Evolutionary conservation across 2,329 filamentous ascomycete species (phyloP).

Genomic region (Aulographum hederae): DNA sequence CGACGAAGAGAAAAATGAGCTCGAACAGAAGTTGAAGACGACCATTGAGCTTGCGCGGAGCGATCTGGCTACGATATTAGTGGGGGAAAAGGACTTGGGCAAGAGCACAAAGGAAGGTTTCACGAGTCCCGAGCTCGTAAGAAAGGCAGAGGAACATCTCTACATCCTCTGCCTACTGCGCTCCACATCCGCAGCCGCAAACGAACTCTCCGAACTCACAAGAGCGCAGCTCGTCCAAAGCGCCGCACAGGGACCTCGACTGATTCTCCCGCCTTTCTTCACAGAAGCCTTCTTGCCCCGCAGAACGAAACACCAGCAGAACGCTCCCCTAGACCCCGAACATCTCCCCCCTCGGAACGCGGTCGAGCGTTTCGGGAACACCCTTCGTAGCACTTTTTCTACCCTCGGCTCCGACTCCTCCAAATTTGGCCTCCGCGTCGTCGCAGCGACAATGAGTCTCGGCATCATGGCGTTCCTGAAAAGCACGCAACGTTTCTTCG

Average conservation of each 20-base stretch:
- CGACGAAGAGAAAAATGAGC: no score
- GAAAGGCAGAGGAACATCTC: conserved; percentile 34
- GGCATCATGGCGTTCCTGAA: conserved; percentile 48
- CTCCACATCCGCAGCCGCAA: conserved; percentile 50
- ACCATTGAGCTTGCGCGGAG: no score
- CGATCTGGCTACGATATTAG: no score
- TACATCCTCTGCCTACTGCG: conserved; percentile 45
- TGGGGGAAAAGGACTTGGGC: no score
- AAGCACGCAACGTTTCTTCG: conserved; percentile 47
- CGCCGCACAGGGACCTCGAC: conserved; percentile 29
- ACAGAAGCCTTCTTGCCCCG: conserved; percentile 42
- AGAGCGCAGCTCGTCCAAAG: conserved; percentile 33
- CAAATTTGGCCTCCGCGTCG: conserved; percentile 51
- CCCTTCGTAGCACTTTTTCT: conserved; percentile 35
- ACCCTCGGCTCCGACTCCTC: conserved; percentile 49
- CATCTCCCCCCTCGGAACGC: conserved; percentile 46
- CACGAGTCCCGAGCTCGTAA: no score
- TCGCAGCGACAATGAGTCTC: conserved; percentile 55
- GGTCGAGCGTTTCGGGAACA: conserved; percentile 44
- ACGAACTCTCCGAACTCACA: conserved; percentile 30
- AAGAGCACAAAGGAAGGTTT: no score
- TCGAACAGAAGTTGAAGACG: no score
- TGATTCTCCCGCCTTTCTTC: conserved; percentile 30
- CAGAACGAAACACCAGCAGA: conserved; percentile 48
- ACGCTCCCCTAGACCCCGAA: conserved; percentile 48